Evolutionary conservation across 345 rosid species (phyloP), one percentile per base, ranked within the genome.

Genomic region (Salix koriyanagi): DNA sequence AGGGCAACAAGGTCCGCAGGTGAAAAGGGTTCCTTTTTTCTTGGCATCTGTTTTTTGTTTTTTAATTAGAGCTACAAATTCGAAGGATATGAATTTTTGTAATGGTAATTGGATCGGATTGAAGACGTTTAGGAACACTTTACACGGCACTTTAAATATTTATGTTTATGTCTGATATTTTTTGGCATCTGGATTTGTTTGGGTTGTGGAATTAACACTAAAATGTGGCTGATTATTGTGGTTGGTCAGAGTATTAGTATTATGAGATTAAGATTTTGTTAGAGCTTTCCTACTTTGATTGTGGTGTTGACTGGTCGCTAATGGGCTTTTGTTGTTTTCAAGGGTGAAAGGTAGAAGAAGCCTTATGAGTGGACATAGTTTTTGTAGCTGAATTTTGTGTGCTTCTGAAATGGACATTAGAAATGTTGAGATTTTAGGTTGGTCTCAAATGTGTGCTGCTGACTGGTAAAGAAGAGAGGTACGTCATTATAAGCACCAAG

Each of bases 1-100:
- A 93, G 85, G 99, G 99, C 50, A 96, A 96, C 87, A 93, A 92
- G 89, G 83, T 90, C 83, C 98, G 99, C 78, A 90, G 98, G 99
- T 93, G 21, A 28, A 26, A 13, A 0, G 2, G 60, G 7, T 4
- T 62, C 64, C 5, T 21, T 26, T 64, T 5, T 14, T 46, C 75
- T 28, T 52, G 37, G 26, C 19, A 10, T 39, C 52, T 74, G 44
- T 65, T 26, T 77, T 52, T 52, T n/a, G 37, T 2, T 78, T n/a
- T 44, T 44, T 25, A 71, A 26, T 56, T 73, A 23, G 41, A 30
- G 14, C 30, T 65, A 15, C 46, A 48, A 72, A 16, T 73, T 67
- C 37, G 48, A 30, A 37, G 30, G 32, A 28, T 41, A 42, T 69
- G 6, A 15, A n/a, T 39, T 8, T 6, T 56, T 61, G 0, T 34